Evolutionary conservation across 1,139 yeast species (phyloP).

Genomic region (Waltiozyma sp.): DNA sequence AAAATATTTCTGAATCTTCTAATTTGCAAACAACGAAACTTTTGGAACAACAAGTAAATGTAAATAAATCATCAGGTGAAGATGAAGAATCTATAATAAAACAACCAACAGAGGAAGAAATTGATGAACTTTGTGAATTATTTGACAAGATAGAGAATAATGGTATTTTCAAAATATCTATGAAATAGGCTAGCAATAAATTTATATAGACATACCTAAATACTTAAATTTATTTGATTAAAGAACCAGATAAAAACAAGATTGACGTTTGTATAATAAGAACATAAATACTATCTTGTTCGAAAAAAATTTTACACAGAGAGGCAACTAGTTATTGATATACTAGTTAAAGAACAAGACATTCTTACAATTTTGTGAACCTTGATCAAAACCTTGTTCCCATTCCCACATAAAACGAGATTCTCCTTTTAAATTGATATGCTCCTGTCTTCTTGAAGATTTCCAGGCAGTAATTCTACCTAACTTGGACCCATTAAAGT

Average conservation of each 20-base stretch:
- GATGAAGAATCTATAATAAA: neutral
- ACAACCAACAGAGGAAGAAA: constrained; percentile 35
- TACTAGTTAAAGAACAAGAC: neutral
- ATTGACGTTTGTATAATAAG: too few species aligned
- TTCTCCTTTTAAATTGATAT: constrained; percentile 41
- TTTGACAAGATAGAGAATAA: constrained; percentile 39
- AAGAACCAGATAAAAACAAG: too few species aligned
- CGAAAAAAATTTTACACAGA: too few species aligned
- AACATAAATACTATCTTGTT: too few species aligned
- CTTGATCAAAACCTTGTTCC: constrained; percentile 73
- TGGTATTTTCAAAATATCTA: constrained; percentile 35
- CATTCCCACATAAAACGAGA: constrained; percentile 70
- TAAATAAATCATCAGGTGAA: neutral
- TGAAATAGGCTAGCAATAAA: constrained; percentile 7
- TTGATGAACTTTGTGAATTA: constrained; percentile 37
- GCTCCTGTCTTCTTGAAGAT: constrained; percentile 42
- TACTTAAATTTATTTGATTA: too few species aligned
- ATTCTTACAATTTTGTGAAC: constrained; percentile 26
- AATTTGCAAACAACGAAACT: constrained; percentile 12
- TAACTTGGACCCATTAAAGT: constrained; percentile 55
- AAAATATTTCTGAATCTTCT: constrained; percentile 4
- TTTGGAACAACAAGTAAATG: constrained; percentile 23
- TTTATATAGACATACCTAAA: too few species aligned
- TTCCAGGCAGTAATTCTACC: constrained; percentile 72
- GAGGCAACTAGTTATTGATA: too few species aligned